Base-by-base conservation (phyloP, 2,329 filamentous ascomycete genomes). In the Amauroascus verrucosus region DNA sequence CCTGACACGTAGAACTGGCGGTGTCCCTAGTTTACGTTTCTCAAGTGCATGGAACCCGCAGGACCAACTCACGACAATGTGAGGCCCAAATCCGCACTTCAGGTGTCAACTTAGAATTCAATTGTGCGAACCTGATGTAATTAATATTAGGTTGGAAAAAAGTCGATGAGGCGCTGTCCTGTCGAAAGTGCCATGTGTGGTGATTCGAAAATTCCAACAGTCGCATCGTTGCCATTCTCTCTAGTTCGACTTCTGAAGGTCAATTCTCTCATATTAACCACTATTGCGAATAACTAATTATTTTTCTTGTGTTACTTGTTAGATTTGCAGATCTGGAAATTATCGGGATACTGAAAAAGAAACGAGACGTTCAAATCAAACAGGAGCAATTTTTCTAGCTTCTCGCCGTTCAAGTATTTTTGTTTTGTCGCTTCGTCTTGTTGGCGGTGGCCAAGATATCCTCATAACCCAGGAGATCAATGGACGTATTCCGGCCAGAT, bases 1-100 rank as follows among this genome's bases (percentile, higher is more conserved):
- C 59, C 56, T 66, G 65, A 67, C 56, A 58, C 56, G 56, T 56
- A 58, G 51, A 53, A 58, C 56, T 54, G 48, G 49, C 53, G 53
- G 54, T 53, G 40, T 44, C 56, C 48, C 30, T 55, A 57, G 56
- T 32, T 51, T 40, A 30, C 41, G 47, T 37, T 38, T n/a, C n/a
- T n/a, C 20, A 46, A 46, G 40, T 58, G 56, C 56, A 58, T 58
- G 55, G 47, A 32, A 43, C 56, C 58, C 57, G 57, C 58, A 58
- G 58, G 53, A 56, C 58, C 57, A 60, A 53, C 57, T 57, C 52
- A 54, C 57, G 54, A 56, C 41, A 53, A 48, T 30, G 28, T 24
- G 37, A 53, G 51, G 51, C 51, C 48, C n/a, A n/a, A 53, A 43
- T 41, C 43, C 24, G 50, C 30, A 16, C 41, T 43, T 18, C 7